Evolutionary conservation across 192 early-diverging fungal species (phyloP), one percentile per base, ranked within the genome.

Genomic region (Fimicolochytrium jonesii): DNA sequence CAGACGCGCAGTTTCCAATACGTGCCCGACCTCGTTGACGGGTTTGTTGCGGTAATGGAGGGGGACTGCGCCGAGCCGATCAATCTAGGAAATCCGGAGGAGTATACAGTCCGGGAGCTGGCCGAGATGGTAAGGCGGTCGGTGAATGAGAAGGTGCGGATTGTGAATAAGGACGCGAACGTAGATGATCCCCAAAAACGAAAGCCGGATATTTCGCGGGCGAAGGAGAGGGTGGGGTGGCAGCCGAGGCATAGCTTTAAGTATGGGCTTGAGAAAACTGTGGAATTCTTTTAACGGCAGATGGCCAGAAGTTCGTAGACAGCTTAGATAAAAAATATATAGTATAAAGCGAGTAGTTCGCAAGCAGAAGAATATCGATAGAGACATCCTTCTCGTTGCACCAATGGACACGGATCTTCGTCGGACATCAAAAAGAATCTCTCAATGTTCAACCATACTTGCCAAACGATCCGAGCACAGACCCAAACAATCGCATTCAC

Each of bases 51-150:
- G 59, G 61, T 89, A 48, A 92, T 92, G 90, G 82, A 88, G 52
- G 72, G 68, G 50, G 77, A 77, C 48, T 87, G 80, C 69, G 73
- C 56, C 2, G 83, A 84, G 36, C 90, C 90, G 9, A 78, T 92
- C 15, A 92, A 92, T 67, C n/a, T 92, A n/a, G 90, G 90, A 11
- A 92, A 92, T 50, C 88, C 90, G 11, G 87, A 91, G 35, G 90
- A 92, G 64, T 92, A 81, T 63, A 89, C 89, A 1, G 90, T 92
- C 48, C 65, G 60, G 10, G 75, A 90, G 23, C 89, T 92, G 80
- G 90, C 90, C 10, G 82, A 88, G 51, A 77, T 88, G 56, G 86
- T 92, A 56, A 60, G 80, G 35, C 69, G 79, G 33, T 77, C 82
- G 48, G 86, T 91, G 30, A 85, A 84, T 46, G 46, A 63, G 9